Evolutionary conservation across 2,329 filamentous ascomycete genomes (phyloP).

Genomic region (Neopestalotiopsis sp.): DNA sequence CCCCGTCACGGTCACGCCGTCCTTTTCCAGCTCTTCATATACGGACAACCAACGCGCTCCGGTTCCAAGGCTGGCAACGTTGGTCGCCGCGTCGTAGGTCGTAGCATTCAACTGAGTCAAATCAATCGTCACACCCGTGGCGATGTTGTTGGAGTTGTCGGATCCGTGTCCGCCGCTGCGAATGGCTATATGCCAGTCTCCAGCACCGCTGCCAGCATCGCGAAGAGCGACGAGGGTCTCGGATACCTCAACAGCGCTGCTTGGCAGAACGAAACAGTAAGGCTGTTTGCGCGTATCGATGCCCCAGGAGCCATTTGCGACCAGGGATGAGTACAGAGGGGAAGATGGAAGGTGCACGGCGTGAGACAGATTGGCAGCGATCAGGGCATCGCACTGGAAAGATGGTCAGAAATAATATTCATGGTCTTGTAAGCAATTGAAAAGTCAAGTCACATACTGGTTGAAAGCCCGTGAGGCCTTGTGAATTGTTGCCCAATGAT

Average conservation of each 20-base stretch:
- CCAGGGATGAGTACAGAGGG: background rate
- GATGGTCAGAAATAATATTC: background rate
- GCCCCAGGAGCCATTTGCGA: background rate
- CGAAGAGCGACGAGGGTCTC: background rate
- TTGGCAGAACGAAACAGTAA: background rate
- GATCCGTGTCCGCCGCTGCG: conserved; percentile 54
- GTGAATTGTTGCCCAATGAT: background rate
- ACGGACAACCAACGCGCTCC: conserved; percentile 30
- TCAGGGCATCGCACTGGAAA: background rate
- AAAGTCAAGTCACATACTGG: background rate
- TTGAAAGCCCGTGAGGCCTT: background rate
- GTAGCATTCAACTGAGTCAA: conserved; percentile 42
- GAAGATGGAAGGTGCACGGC: background rate
- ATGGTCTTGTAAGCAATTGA: background rate
- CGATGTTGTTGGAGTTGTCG: conserved; percentile 47
- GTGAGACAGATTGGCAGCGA: background rate
- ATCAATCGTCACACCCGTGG: conserved; percentile 49
- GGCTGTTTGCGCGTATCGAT: background rate
- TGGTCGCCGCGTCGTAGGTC: conserved; percentile 25
- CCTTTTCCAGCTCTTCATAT: conserved; percentile 28
- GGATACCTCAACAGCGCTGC: background rate
- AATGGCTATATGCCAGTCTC: conserved; percentile 48
- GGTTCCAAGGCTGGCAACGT: background rate
- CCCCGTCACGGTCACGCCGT: conserved; percentile 18
- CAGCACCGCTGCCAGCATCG: conserved; percentile 19